Percentiles rank a stretch among this genome's conserved stretches.
These are phyloP conservation scores for Crithidia acanthocephali DNA, from an alignment of 208 protist genomes.

Conservation along the genomic window DNA sequence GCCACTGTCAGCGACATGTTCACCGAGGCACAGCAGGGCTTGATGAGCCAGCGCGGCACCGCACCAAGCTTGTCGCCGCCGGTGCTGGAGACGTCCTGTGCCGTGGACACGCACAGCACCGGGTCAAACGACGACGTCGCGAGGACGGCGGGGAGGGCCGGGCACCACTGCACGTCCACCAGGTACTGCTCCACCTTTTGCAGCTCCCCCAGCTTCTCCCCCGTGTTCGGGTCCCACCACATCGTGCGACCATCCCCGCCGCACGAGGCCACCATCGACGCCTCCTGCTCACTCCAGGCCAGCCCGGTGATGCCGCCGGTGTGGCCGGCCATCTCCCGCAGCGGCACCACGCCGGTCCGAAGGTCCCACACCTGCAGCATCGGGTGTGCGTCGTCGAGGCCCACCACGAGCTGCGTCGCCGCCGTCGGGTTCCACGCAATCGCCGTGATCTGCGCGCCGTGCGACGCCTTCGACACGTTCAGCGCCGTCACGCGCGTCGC, in stretches of 20 bases:
- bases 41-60: slow-evolving; percentile 62
- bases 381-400: slow-evolving; percentile 89
- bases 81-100: slow-evolving; percentile 37
- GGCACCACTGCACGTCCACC: slow-evolving; percentile 96
- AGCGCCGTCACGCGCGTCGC: slow-evolving; percentile 90
- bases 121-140: slow-evolving; percentile 91
- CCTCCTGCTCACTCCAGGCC: slow-evolving; percentile 94
- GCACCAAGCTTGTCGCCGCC: slow-evolving; percentile 26
- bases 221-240: slow-evolving; percentile 95
- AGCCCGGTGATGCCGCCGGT: slow-evolving; percentile 91
- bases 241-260: slow-evolving; percentile 95
- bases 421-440: slow-evolving; percentile 96
- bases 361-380: slow-evolving; percentile 98
- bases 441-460: slow-evolving; percentile 60
- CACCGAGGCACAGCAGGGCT: slow-evolving; percentile 71
- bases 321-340: slow-evolving; percentile 84
- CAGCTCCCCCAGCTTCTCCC: slow-evolving; percentile 71
- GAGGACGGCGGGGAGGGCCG: slow-evolving; percentile 83
- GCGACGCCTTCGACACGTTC: slow-evolving; percentile 72
- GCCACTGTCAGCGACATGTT: slow-evolving; percentile 63
- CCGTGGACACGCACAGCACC: slow-evolving; percentile 71
- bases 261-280: slow-evolving; percentile 89
- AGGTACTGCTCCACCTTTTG: slow-evolving; percentile 84
- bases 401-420: slow-evolving; percentile 93
- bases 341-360: slow-evolving; percentile 90